Evolutionary conservation across 768 basidiomycete genomes (phyloP), one percentile per base, ranked within the genome.

Genomic region (Hygrophorus pudorinus): DNA sequence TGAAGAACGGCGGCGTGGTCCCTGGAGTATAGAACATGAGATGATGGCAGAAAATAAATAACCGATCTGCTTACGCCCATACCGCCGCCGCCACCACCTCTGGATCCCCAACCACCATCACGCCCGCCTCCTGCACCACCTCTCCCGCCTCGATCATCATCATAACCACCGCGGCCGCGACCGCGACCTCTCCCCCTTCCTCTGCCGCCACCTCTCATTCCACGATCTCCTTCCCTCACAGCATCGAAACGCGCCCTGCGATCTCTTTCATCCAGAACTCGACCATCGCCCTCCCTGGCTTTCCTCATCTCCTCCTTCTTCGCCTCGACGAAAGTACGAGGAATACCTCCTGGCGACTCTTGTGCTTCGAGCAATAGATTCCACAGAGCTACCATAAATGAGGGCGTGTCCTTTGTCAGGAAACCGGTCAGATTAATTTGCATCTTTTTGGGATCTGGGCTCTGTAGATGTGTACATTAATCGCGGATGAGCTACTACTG

Each of bases 401-500:
- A 60, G 0, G 86, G 70, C 0, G 96, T 96, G 46, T 88, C 78
- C 51, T 81, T 78, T 3, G 87, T 86, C 46, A 99, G 74, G 62
- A 99, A 99, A 6, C 94, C 94, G 2, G 85, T 87, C 18, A 99
- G 65, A 56, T 84, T 82, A 48, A 98, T 91, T 64, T 97, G 92
- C 82, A 98, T 92, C 66, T 87, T 92, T 61, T 79, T 81, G 4
- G 92, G 89, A 62, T 98, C 94, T 9, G 90, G 88, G 4, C 75
- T 79, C 90, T 93, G 56, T 13, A 18, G 44, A 33, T 33, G 32
- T 12, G 24, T 48, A 24, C 5, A 11, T 28, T 20, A 13, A 28
- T 29, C 27, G 14, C 27, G 11, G n/a, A 29, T 16, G 9, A 16
- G 8, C 4, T 13, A 27, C 1, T 8, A 33, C 13, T 18, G 35